These are phyloP conservation scores for Naganishia onofrii DNA, from an alignment of 768 basidiomycete species.

Conservation along the genomic window DNA sequence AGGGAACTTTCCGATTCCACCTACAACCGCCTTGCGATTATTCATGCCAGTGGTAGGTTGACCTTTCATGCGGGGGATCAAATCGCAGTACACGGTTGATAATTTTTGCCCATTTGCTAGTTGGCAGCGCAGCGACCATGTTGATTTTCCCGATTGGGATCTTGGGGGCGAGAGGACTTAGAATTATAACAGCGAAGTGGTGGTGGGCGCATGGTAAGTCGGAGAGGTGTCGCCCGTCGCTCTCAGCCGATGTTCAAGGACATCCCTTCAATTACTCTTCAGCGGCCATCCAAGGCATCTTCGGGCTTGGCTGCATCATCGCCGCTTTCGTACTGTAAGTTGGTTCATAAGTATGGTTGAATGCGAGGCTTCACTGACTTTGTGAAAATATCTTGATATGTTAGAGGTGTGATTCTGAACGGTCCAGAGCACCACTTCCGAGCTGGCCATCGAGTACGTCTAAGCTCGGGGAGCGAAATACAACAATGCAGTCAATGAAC, in stretches of 20 bases:
- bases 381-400: too few species aligned
- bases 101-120: neutral
- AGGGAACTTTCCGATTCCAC: slow-evolving; percentile 4
- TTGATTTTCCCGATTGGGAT: slow-evolving; percentile 9
- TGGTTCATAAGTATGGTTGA: neutral
- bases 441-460: slow-evolving; percentile 1
- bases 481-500: neutral
- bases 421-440: neutral
- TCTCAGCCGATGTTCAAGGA: too few species aligned
- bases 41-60: slow-evolving; percentile 14
- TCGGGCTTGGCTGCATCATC: slow-evolving; percentile 10
- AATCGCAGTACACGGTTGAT: neutral
- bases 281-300: slow-evolving; percentile 16
- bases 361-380: neutral
- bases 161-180: neutral
- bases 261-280: neutral
- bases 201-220: slow-evolving; percentile 20
- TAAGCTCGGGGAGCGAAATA: neutral
- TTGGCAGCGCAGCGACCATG: slow-evolving; percentile 19
- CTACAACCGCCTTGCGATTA: slow-evolving; percentile 1
- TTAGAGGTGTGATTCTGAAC: slow-evolving; percentile 17
- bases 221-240: neutral
- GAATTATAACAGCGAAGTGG: slow-evolving; percentile 12
- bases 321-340: slow-evolving; percentile 8
- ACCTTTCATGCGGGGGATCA: neutral